Base-by-base conservation (phyloP, 2,329 filamentous ascomycete species). In the Aschersonia sp. region DNA sequence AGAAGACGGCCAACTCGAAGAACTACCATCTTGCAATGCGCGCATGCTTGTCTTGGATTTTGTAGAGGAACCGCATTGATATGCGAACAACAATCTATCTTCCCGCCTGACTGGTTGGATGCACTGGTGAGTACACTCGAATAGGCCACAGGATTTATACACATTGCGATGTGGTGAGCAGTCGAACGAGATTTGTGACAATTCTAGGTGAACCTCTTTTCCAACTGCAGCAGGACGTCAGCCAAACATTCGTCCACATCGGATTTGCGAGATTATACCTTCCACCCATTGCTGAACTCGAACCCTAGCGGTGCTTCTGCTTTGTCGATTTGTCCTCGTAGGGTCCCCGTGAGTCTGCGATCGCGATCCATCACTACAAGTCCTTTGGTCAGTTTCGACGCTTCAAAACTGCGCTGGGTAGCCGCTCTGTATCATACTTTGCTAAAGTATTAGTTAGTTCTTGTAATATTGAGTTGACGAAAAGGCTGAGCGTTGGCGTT, bases 281-380 rank as follows among this genome's bases (percentile, higher is more conserved):
- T 79, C 78, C 78, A 82, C 32, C 73, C 72, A 56, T 80, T 80
- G 66, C 73, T 81, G 52, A 80, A 56, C 56, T 81, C 78, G 61
- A 77, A 82, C 40, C 78, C 78, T 20, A 67, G 59, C 20, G 78
- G 77, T 29, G 78, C 78, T 54, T 67, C 60, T 42, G 75, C 62
- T 30, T 65, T 67, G 58, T 79, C 75, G 48, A 66, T 71, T 58
- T 82, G 78, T 40, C 78, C 78, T 61, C 78, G 69, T 52, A 78
- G 55, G 44, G 63, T 68, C 44, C 78, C 78, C 5, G 78, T 82
- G 52, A 82, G 68, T 59, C 78, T 71, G 51, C 72, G 69, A 56
- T 82, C 78, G 56, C 78, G 76, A 48, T 78, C 72, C 77, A 82
- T 81, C 78, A 82, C 78, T 82, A 47, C 31, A n/a, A 31, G n/a